A percentile compares a stretch with the other conserved stretches of the same genome.
Conservation (phyloP, 805 yeast genomes). For the Metschnikowia cubensis region DNA sequence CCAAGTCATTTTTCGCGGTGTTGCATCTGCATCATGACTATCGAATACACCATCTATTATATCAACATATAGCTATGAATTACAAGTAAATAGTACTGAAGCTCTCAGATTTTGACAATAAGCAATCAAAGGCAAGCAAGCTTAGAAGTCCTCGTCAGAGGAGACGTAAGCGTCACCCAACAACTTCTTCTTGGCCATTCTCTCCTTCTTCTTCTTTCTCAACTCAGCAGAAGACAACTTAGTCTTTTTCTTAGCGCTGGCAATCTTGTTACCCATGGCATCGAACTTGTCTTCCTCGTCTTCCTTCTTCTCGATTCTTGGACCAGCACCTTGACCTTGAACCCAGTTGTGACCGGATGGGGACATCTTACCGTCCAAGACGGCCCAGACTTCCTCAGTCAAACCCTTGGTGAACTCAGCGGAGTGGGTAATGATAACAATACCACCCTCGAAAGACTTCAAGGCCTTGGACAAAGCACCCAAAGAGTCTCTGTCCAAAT, state of each 20-base stretch:
- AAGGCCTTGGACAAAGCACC: slow-evolving; percentile 99
- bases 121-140: slow-evolving; percentile 8
- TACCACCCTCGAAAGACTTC: slow-evolving; percentile 99
- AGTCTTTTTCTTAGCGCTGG: slow-evolving; percentile 91
- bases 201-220: slow-evolving; percentile 99
- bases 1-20: background rate
- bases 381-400: slow-evolving; percentile 99
- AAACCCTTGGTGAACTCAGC: slow-evolving; percentile 99
- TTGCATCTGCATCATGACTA: background rate
- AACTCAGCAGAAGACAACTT: slow-evolving; percentile 98
- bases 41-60: slow-evolving; percentile 17
- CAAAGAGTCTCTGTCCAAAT: slow-evolving; percentile 97
- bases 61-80: slow-evolving; percentile 19
- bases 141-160: slow-evolving; percentile 68
- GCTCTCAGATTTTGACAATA: slow-evolving; percentile 8
- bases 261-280: slow-evolving; percentile 99
- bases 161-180: slow-evolving; percentile 99
- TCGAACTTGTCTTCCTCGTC: slow-evolving; percentile 93
- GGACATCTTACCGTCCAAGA: slow-evolving; percentile 94
- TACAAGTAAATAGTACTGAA: slow-evolving; percentile 15
- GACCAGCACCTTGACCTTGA: slow-evolving; percentile 99
- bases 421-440: slow-evolving; percentile 98
- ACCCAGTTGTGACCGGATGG: slow-evolving; percentile 99
- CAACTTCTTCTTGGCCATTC: slow-evolving; percentile 99
- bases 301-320: slow-evolving; percentile 96